These are phyloP conservation scores for Chara braunii DNA, from an alignment of 139 green algal species.

Conservation along the genomic window DNA sequence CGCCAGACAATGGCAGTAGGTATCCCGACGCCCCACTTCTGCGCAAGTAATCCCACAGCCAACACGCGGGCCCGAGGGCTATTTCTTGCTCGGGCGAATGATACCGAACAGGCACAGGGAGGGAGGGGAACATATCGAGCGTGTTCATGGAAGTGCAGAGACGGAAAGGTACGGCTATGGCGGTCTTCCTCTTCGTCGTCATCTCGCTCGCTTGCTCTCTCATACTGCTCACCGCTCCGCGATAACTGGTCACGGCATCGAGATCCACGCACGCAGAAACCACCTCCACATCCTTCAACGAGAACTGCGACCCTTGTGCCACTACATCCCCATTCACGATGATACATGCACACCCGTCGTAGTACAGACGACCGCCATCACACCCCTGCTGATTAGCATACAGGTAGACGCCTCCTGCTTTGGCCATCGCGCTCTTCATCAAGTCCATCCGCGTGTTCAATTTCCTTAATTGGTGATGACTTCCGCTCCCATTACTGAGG, in stretches of 20 bases:
- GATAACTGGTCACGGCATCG: conserved; percentile 63
- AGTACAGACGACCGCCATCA: conserved; percentile 92
- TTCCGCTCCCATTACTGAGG: conserved; percentile 85
- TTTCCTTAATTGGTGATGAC: conserved; percentile 77
- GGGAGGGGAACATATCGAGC: conserved; percentile 22
- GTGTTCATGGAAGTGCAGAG: conserved; percentile 40
- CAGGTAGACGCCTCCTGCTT: conserved; percentile 89
- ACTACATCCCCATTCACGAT: conserved; percentile 82
- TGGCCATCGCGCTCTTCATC: conserved; percentile 71
- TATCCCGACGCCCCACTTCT: conserved; percentile 75
- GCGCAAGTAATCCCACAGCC: conserved; percentile 96
- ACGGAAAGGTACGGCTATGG: conserved; percentile 52
- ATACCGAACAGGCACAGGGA: conserved; percentile 26
- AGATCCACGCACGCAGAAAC: conserved; percentile 83
- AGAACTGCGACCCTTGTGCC: conserved; percentile 73
- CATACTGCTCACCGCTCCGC: conserved; percentile 57
- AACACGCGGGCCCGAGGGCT: conserved; percentile 81
- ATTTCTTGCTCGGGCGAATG: conserved; percentile 84
- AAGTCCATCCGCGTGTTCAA: conserved; percentile 77
- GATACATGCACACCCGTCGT: conserved; percentile 60
- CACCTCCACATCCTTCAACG: conserved; percentile 69
- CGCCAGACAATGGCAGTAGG: conserved; percentile 77
- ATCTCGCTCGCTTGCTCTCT: conserved; percentile 58
- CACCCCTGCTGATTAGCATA: conserved; percentile 96
- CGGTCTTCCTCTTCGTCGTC: conserved; percentile 17